phyloP scores from a whole-genome alignment of 345 rosid genomes.

The Salix exigua region DNA sequence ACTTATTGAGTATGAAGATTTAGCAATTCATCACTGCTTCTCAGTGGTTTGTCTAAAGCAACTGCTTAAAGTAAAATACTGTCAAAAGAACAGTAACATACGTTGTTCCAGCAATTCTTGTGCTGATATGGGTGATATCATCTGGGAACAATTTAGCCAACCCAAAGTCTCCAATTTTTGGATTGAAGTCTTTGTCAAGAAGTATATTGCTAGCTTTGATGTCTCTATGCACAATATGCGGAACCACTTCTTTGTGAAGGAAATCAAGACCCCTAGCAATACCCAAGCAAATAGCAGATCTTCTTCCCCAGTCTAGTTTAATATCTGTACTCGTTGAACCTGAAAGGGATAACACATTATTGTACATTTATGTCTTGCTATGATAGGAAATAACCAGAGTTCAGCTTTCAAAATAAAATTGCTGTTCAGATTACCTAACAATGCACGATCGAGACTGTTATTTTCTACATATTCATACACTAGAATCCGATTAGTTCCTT shows the following conservation, averaged over 20 bases:
- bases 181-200: conserved; percentile 67
- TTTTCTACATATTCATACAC: conserved; percentile 87
- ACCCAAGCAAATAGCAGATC: conserved; percentile 81
- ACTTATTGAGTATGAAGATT: not conserved
- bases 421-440: conserved; percentile 42
- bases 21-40: not conserved
- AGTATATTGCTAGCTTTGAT: conserved; percentile 94
- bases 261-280: conserved; percentile 76
- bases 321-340: conserved; percentile 46
- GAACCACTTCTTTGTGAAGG: conserved; percentile 82
- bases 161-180: conserved; percentile 96
- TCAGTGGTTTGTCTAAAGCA: not conserved
- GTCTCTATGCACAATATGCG: conserved; percentile 89
- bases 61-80: not conserved
- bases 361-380: not conserved
- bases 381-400: not conserved
- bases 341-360: conserved; percentile 12
- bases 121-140: conserved; percentile 86
- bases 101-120: conserved; percentile 95
- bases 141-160: conserved; percentile 97
- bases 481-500: conserved; percentile 58
- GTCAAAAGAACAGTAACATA: conserved; percentile 24
- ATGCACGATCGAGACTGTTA: conserved; percentile 66
- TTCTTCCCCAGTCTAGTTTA: conserved; percentile 61
- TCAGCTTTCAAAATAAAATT: not conserved